A percentile compares a stretch with the other conserved stretches of the same genome.
These are phyloP conservation scores for Amauroascus niger DNA, from an alignment of 2,329 filamentous ascomycete species.

Conservation along the genomic window DNA sequence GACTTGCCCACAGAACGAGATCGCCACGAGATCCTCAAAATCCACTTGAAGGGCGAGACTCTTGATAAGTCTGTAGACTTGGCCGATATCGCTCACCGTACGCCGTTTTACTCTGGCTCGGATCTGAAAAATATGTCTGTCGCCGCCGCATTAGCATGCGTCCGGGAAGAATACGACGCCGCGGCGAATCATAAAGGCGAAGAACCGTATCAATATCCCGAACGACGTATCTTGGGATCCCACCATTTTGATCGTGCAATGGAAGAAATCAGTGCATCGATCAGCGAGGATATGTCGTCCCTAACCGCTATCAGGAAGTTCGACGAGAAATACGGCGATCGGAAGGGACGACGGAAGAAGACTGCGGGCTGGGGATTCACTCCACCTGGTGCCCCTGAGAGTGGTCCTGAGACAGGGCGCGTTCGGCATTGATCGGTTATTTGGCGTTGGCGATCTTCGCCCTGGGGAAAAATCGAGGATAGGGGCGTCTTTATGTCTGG, in stretches of 20 bases:
- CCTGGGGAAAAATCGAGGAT: neutral
- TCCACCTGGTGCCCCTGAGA: constrained; percentile 9
- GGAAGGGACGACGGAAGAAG: constrained; percentile 56
- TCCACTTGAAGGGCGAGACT: constrained; percentile 42
- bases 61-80: constrained; percentile 36
- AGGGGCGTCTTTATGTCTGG: neutral
- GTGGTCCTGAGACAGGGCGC: constrained; percentile 14
- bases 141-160: constrained; percentile 41
- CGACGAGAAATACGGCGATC: constrained; percentile 87
- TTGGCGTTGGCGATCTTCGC: neutral
- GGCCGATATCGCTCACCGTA: constrained; percentile 36
- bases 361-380: constrained; percentile 44
- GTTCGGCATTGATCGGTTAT: constrained; percentile 15
- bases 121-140: constrained; percentile 45
- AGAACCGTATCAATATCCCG: constrained; percentile 52
- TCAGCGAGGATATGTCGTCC: constrained; percentile 85
- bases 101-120: constrained; percentile 43
- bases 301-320: constrained; percentile 84
- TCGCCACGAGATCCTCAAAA: constrained; percentile 40
- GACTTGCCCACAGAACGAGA: constrained; percentile 41
- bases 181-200: constrained; percentile 30
- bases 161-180: constrained; percentile 39
- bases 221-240: constrained; percentile 54
- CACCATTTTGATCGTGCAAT: constrained; percentile 78
- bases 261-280: constrained; percentile 80